Base-by-base conservation (phyloP, 1,139 yeast species). In the Yamadazyma trypodendri region DNA sequence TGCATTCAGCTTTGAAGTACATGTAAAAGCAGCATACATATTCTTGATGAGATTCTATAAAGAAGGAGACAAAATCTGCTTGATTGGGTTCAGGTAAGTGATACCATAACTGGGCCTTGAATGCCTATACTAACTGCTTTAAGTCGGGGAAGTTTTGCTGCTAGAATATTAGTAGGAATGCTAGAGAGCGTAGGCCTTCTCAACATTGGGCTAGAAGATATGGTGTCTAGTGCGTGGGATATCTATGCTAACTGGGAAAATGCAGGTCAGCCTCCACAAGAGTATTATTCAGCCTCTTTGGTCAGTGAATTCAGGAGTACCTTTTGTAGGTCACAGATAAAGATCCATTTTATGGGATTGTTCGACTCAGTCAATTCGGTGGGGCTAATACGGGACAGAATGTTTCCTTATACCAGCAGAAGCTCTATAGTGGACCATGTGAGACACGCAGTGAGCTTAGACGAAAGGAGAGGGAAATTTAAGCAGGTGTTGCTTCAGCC, bases 311-410 rank as follows among this genome's bases (percentile, higher is more conserved):
- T 78, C 52, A 72, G 65, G 44, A 62, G 60, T 35, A 74, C 79
- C 0, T 79, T 79, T 48, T 69, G 79, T 25, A 59, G 77, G 30
- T 54, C 58, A 2, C 51, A 60, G 1, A 72, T 77, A 2, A 51
- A 51, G 7, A 65, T 81, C 32, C 71, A 73, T 45, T 78, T 79
- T 42, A 72, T 81, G 71, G 87, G 86, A 0, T 55, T 81, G 22
- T 81, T 82, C 71, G 88, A 81, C 56, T 75, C 84, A 0, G 78
- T 81, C 14, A 79, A 79, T 49, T 79, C 85, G 0, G 79, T 80
- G 14, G 87, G 87, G 0, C 48, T 79, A 7, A 44, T 80, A 2
- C 61, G 76, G 35, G 84, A 80, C 50, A 55, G 76, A 34, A 49
- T 76, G 50, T 81, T 80, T 44, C 85, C 86, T 0, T 78, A 63